These are phyloP conservation scores for Quercus parvula DNA, from an alignment of 306 rosid species.

Conservation along the genomic window DNA sequence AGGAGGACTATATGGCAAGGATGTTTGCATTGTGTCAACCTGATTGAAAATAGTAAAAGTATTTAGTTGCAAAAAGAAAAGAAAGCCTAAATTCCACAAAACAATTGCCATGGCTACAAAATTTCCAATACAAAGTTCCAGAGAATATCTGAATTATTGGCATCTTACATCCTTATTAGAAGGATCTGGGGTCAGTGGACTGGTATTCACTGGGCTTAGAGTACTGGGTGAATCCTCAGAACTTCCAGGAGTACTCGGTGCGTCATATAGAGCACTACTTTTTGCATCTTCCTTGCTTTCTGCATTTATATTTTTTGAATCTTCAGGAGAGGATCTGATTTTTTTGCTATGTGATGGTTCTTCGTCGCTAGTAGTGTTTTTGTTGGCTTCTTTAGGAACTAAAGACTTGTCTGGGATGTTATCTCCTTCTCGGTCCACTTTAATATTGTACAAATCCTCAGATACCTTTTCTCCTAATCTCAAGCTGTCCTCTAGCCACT, in stretches of 20 bases:
- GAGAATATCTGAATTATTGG: constrained; percentile 3
- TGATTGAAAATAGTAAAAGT: constrained; percentile 2
- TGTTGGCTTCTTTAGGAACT: constrained; percentile 16
- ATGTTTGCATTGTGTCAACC: constrained; percentile 36
- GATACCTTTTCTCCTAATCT: constrained; percentile 64
- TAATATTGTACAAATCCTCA: constrained; percentile 57
- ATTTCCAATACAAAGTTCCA: neutral
- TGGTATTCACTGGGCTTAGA: constrained; percentile 20
- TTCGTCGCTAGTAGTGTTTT: constrained; percentile 26
- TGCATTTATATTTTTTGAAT: constrained; percentile 19
- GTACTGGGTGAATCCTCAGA: constrained; percentile 23
- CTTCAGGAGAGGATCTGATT: constrained; percentile 38
- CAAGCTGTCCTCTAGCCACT: constrained; percentile 87
- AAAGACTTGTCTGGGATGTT: constrained; percentile 23
- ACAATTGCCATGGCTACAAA: neutral
- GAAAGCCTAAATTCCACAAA: neutral
- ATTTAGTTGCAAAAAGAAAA: constrained; percentile 13
- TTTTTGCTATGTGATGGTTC: constrained; percentile 41
- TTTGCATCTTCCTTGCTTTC: constrained; percentile 24
- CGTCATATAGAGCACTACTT: constrained; percentile 15
- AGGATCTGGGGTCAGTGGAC: constrained; percentile 30
- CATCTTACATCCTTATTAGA: constrained; percentile 43
- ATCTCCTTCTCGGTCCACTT: constrained; percentile 36
- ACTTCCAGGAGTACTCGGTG: constrained; percentile 21
- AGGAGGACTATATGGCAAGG: constrained; percentile 69